Conservation (phyloP, 169 alveolate species). For the Blepharisma undulans region DNA sequence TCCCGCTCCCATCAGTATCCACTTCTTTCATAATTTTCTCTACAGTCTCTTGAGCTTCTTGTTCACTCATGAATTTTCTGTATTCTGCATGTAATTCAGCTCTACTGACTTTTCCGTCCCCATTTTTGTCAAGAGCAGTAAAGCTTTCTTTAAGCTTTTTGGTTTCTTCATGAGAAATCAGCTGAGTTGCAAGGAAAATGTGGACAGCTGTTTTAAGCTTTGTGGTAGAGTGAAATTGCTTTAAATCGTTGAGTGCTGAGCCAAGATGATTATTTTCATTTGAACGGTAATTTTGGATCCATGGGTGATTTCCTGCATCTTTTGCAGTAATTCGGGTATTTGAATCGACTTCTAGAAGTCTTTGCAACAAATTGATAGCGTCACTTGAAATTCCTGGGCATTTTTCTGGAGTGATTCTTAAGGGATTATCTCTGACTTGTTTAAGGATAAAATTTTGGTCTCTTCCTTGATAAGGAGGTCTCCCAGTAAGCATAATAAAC, state of each 20-base stretch:
- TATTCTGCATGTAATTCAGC: neutral
- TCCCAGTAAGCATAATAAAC: slow-evolving; percentile 52
- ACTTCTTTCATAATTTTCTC: slow-evolving; percentile 18
- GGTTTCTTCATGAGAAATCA: neutral
- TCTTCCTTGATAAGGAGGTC: slow-evolving; percentile 47
- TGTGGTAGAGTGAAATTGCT: neutral
- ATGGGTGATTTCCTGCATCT: slow-evolving; percentile 24
- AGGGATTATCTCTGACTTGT: neutral
- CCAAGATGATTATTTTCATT: neutral
- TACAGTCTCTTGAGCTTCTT: neutral
- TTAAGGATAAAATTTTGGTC: slow-evolving; percentile 31
- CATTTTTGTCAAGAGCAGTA: neutral
- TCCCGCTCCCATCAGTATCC: slow-evolving; percentile 17
- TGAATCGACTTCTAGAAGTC: neutral
- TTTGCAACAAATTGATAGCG: neutral
- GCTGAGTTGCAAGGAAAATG: slow-evolving; percentile 10
- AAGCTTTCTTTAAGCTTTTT: neutral
- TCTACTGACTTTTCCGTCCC: slow-evolving; percentile 26
- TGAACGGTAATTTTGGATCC: neutral
- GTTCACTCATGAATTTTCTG: neutral
- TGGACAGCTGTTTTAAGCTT: slow-evolving; percentile 25
- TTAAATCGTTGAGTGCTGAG: neutral
- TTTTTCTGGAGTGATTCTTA: neutral
- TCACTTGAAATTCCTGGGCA: neutral
- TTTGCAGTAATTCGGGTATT: neutral